Base-by-base conservation (phyloP, 805 yeast genomes). In the Zygotorulaspora chibaensis region DNA sequence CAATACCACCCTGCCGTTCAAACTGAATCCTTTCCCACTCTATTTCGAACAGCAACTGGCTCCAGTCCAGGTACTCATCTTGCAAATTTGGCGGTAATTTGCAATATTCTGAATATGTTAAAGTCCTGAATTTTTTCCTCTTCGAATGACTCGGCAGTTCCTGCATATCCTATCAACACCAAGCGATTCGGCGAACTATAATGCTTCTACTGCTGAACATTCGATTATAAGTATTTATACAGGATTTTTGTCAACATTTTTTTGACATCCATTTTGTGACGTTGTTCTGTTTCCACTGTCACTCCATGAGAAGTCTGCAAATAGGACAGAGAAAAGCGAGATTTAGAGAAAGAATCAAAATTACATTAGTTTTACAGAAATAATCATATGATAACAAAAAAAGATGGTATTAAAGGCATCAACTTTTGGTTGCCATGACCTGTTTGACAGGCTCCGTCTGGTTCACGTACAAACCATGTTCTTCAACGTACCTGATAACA, bases 381-480 rank as follows among this genome's bases (percentile, higher is more conserved):
- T 38, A 18, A 10, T 26, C 31, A 28, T 16, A 30, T 11, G 38
- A 45, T 43, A 42, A 35, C 42, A 42, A 29, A 25, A 30, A 41
- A 37, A 40, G 42, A 10, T 26, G 26, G 9, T 23, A 18, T 16
- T 20, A 5, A 20, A 20, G 25, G 25, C 12, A 17, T 52, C 50
- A 68, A 41, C 64, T 71, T 46, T 69, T 69, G 47, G 66, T 72
- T 62, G 75, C 74, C 61, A 72, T 58, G 17, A 91, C 97, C 68
- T 86, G 89, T 65, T 90, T 89, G 41, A 91, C 98, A 1, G 98
- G 97, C 65, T 91, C 98, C 9, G 87, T 80, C 57, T 87, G 96
- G 58, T 84, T 78, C 33, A 83, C 74, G 63, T 93, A 93, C 38
- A 93, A 74, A 15, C 84, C 82, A 63, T 93, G 91, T 61, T 93